Evolutionary conservation across 1,139 yeast genomes (phyloP), one percentile per base, ranked within the genome.

Genomic region (Taiozyma sp.): DNA sequence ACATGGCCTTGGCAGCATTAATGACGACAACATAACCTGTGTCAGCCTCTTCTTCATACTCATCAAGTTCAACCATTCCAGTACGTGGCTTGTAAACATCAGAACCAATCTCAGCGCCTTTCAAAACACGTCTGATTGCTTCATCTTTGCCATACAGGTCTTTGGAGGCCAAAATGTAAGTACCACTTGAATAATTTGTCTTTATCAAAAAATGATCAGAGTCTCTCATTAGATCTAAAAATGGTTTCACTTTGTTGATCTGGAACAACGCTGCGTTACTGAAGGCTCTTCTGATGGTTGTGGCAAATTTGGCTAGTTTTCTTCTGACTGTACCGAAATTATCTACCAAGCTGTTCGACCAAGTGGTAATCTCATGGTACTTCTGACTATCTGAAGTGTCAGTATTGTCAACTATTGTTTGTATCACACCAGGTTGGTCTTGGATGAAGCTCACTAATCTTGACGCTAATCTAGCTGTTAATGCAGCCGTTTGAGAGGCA

Each of bases 251-350:
- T 40, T 79, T 79, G 24, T 84, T 80, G 44, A 91, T 70, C 43
- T 83, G 81, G 65, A 83, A 89, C 23, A 84, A 83, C 30, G 85
- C 75, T 0, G 95, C 79, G 64, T 93, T 92, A 55, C 88, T 88
- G 59, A 89, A 89, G 46, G 86, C 83, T 49, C 83, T 77, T 9
- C 87, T 80, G 27, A 91, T 72, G 47, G 83, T 81, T 46, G 82
- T 80, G 28, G 87, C 80, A 63, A 92, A 89, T 61, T 97, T 81
- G 24, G 89, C 80, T 52, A 92, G 75, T 63, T 90, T 89, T 64
- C 99, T 82, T 61, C 96, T 87, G 51, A 89, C 75, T 50, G 90
- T 87, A 40, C 97, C 92, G 57, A 88, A 84, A 57, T 87, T 88
- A 60, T 92, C 98, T 47, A 91, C 81, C 0, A 93, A 80, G 4